Conservation (phyloP, 1,139 yeast genomes). For the Pichia sp. region DNA sequence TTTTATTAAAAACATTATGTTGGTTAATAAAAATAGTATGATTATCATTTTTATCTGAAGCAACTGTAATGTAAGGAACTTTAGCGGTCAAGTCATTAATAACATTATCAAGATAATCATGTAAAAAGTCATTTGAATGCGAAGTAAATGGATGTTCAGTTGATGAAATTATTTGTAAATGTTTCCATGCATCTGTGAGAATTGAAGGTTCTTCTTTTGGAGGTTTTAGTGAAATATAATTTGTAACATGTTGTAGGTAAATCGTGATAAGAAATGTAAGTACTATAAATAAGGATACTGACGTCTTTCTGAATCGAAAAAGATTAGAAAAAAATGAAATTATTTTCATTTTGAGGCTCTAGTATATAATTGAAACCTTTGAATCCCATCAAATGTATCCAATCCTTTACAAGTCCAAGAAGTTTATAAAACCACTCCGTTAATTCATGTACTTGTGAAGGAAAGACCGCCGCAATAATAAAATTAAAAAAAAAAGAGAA, state of each 20-base stretch:
- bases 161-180: conserved; percentile 14
- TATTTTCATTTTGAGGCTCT: too few relatives aligned
- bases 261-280: conserved; percentile 4
- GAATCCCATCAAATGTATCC: too few relatives aligned
- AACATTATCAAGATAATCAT: conserved; percentile 52
- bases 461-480: too few relatives aligned
- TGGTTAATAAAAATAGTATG: conserved; percentile 40
- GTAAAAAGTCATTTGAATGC: conserved; percentile 67
- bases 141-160: conserved; percentile 68
- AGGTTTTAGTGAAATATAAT: conserved; percentile 1
- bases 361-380: too few relatives aligned
- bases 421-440: too few relatives aligned
- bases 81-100: conserved; percentile 33
- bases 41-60: conserved; percentile 41
- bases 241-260: conserved; percentile 4
- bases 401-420: too few relatives aligned
- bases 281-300: conserved; percentile 6
- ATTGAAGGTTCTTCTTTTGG: conserved; percentile 10
- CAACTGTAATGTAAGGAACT: conserved; percentile 38
- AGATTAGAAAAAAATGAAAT: conserved; percentile 1
- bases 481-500: too few relatives aligned
- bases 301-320: conserved; percentile 14
- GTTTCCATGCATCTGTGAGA: conserved; percentile 12
- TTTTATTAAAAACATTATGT: conserved; percentile 40
- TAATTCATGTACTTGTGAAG: too few relatives aligned